These are phyloP conservation scores for Pisolithus marmoratus DNA, from an alignment of 768 basidiomycete genomes.

Conservation along the genomic window DNA sequence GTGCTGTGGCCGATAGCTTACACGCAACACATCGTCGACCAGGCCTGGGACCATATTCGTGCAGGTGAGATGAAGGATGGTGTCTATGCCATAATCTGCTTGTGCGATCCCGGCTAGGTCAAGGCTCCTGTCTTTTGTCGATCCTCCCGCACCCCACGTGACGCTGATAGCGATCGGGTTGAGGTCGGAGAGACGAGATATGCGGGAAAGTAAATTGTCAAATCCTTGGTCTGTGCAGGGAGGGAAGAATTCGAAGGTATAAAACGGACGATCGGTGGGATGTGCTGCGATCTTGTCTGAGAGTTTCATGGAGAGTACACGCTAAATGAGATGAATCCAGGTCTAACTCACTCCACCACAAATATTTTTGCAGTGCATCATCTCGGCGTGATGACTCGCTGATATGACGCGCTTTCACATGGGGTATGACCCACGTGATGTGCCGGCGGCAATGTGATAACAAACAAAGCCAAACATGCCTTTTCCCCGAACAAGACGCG, in stretches of 20 bases:
- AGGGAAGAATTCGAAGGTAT: conserved; percentile 96
- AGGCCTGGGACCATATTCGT: conserved; percentile 92
- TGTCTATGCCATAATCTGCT: conserved; percentile 70
- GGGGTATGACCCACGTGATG: not conserved
- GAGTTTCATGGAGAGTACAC: conserved; percentile 57
- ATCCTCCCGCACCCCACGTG: conserved; percentile 97
- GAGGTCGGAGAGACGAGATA: conserved; percentile 72
- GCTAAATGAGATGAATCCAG: not conserved
- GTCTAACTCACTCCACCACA: not conserved
- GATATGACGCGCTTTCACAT: too few species aligned
- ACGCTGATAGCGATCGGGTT: conserved; percentile 83
- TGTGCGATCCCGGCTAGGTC: conserved; percentile 81
- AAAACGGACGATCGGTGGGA: conserved; percentile 57
- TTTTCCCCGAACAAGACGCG: conserved; percentile 2
- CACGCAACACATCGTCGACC: conserved; percentile 81
- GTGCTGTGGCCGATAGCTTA: conserved; percentile 31
- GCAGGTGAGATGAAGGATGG: conserved; percentile 92
- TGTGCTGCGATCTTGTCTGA: conserved; percentile 56
- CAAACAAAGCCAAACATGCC: not conserved
- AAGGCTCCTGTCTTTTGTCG: conserved; percentile 80
- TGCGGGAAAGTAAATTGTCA: conserved; percentile 84
- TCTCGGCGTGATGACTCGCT: too few species aligned
- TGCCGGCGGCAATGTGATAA: conserved; percentile 1
- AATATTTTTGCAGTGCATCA: too few species aligned
- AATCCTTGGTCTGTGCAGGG: conserved; percentile 95